Base-by-base conservation (phyloP, 768 basidiomycete genomes). In the Termitomyces sp. region DNA sequence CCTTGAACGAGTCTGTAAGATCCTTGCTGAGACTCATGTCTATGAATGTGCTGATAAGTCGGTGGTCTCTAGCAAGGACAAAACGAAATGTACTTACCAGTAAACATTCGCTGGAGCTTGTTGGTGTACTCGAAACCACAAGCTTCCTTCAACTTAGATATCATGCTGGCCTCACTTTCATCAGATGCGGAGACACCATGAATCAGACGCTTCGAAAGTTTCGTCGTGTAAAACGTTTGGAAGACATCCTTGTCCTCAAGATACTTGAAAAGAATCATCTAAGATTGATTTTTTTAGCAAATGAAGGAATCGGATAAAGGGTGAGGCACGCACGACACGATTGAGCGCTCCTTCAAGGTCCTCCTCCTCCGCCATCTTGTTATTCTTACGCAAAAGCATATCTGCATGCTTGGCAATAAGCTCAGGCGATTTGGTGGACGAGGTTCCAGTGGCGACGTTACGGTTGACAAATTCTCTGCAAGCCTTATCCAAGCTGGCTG, bases 241-340 rank as follows among this genome's bases (percentile, higher is more conserved):
- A 98, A 99, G 16, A 98, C 94, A 64, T 99, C 97, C 78, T 98
- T 98, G 78, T 99, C 96, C 71, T 97, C 94, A 64, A 99, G 88
- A 71, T 98, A 98, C 73, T 96, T 96, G 89, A 99, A 99, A 54
- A 98, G 77, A 32, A 95, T 80, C 97, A 99, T 98, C 97, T 99
- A 67, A 2, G 61, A 14, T 36, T 30, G 30, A 38, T 14, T 58
- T 58, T 74, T 69, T 59, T 49, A 70, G 43, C 8, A 72, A 28
- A 7, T 22, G 28, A 38, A 53, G 6, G 26, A 6, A 70, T 3
- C 67, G 62, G 36, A 18, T 6, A 35, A 72, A 61, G 59, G 70
- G 70, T 67, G 61, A 45, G 38, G 36, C 68, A 72, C 67, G 52
- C 75, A 96, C 96, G 62, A 94, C 92, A 64, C 94, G 92, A 72